phyloP scores from a whole-genome alignment of 2,329 filamentous ascomycete genomes.

The Chrysoporthe cubensis region DNA sequence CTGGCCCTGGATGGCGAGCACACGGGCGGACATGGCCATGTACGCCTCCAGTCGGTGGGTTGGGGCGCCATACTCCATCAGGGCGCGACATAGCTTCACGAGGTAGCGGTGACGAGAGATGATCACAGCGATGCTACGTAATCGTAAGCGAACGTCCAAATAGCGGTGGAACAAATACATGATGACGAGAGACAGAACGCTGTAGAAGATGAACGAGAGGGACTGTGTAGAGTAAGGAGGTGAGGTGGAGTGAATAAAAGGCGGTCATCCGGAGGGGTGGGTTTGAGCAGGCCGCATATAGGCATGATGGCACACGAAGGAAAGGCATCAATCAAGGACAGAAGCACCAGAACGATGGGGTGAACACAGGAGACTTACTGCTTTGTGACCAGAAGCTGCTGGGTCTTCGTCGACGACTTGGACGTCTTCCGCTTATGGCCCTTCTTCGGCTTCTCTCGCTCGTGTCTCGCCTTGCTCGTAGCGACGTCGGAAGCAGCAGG shows the following conservation, averaged over 20 bases:
- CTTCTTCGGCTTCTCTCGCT: constrained; percentile 34
- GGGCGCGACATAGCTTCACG: constrained; percentile 78
- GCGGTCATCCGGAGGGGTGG: too few species aligned
- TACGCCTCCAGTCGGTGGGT: constrained; percentile 92
- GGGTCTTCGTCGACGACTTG: constrained; percentile 32
- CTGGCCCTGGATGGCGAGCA: constrained; percentile 85
- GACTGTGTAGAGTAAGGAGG: neutral
- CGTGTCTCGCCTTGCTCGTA: constrained; percentile 48
- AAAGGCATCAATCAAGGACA: neutral
- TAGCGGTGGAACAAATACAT: neutral
- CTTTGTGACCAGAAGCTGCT: constrained; percentile 52
- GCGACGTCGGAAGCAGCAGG: constrained; percentile 49
- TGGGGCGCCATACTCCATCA: constrained; percentile 90
- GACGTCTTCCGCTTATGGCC: constrained; percentile 28
- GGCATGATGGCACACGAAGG: neutral
- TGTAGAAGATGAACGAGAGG: neutral
- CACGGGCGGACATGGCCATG: constrained; percentile 86
- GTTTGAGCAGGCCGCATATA: too few species aligned
- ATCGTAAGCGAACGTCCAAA: neutral
- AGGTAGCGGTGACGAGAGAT: constrained; percentile 82
- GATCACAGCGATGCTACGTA: constrained; percentile 61
- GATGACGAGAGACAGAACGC: too few species aligned
- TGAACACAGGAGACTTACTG: constrained; percentile 38
- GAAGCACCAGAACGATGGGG: neutral
- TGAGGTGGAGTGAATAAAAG: too few species aligned